A percentile compares a stretch with the other conserved stretches of the same genome.
Conservation (phyloP, 176 grass and related monocot species). For the Raddia guianensis region DNA sequence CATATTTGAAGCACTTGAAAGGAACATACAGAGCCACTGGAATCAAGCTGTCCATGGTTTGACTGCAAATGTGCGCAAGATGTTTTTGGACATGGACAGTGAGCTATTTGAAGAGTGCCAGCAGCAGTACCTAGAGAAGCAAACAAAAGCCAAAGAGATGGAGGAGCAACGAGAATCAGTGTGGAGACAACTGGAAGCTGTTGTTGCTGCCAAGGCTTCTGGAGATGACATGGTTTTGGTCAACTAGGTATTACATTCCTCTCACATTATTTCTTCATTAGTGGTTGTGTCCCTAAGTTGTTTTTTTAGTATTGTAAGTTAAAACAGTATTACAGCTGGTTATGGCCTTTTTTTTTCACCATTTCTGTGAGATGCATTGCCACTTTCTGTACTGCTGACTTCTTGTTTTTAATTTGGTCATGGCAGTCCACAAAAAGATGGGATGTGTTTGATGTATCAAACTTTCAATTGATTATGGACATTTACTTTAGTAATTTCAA, state of each 20-base stretch:
- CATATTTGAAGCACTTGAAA: slow-evolving; percentile 95
- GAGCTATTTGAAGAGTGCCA: slow-evolving; percentile 93
- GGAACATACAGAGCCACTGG: slow-evolving; percentile 90
- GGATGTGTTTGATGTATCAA: slow-evolving; percentile 51
- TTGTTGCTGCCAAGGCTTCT: slow-evolving; percentile 55
- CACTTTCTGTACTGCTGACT: slow-evolving; percentile 55
- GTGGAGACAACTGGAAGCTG: slow-evolving; percentile 80
- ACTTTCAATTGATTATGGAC: slow-evolving; percentile 48
- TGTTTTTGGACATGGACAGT: slow-evolving; percentile 98
- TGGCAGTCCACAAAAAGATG: slow-evolving; percentile 56
- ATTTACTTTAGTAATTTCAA: slow-evolving; percentile 51
- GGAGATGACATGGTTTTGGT: slow-evolving; percentile 86
- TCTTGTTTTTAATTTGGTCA: slow-evolving; percentile 59
- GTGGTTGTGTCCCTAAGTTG: slow-evolving; percentile 43
- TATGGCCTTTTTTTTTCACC: slow-evolving; percentile 38
- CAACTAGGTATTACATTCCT: slow-evolving; percentile 76
- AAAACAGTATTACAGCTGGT: slow-evolving; percentile 42
- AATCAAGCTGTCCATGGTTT: slow-evolving; percentile 94
- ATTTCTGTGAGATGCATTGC: slow-evolving; percentile 51
- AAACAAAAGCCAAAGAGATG: slow-evolving; percentile 67
- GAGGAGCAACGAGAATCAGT: slow-evolving; percentile 71
- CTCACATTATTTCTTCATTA: slow-evolving; percentile 43
- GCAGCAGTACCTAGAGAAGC: slow-evolving; percentile 72
- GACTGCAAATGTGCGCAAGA: slow-evolving; percentile 89
- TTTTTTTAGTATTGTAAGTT: slow-evolving; percentile 53